Evolutionary conservation across 768 basidiomycete species (phyloP).

Genomic region (Pisolithus orientalis): DNA sequence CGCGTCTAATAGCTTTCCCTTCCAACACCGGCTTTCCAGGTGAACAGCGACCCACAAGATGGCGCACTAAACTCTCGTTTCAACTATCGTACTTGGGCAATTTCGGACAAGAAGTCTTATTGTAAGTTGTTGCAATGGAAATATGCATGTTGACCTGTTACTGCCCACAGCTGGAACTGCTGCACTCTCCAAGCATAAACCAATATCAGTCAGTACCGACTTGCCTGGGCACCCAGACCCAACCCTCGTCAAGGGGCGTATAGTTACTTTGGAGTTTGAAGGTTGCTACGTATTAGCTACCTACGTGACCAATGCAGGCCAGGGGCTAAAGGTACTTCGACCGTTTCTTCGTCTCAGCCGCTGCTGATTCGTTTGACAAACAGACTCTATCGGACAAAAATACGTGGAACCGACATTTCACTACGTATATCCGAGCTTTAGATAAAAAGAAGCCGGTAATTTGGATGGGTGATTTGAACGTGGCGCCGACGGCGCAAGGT

Average conservation of each 20-base stretch:
- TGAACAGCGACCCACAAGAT: slow-evolving; percentile 64
- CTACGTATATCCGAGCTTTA: slow-evolving; percentile 60
- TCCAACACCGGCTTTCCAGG: slow-evolving; percentile 33
- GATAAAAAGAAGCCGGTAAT: slow-evolving; percentile 80
- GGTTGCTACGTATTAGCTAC: slow-evolving; percentile 67
- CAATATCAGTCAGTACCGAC: slow-evolving; percentile 54
- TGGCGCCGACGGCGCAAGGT: slow-evolving; percentile 75
- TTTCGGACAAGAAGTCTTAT: slow-evolving; percentile 73
- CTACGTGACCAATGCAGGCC: slow-evolving; percentile 82
- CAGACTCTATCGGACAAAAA: slow-evolving; percentile 76
- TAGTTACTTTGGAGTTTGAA: slow-evolving; percentile 77
- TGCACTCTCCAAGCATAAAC: slow-evolving; percentile 70
- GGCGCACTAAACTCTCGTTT: slow-evolving; percentile 51
- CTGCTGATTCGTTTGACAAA: not conserved
- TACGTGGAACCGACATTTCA: slow-evolving; percentile 75
- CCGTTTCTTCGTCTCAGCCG: not conserved
- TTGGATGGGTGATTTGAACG: slow-evolving; percentile 86
- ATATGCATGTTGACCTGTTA: not conserved
- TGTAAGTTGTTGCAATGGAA: slow-evolving; percentile 34
- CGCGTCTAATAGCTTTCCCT: slow-evolving; percentile 1
- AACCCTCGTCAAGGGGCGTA: slow-evolving; percentile 61
- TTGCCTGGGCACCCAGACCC: slow-evolving; percentile 76
- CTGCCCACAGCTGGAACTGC: slow-evolving; percentile 65
- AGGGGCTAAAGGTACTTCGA: slow-evolving; percentile 55
- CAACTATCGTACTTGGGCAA: slow-evolving; percentile 72